Conservation (phyloP, 306 rosid genomes). For the Lupinus albus region DNA sequence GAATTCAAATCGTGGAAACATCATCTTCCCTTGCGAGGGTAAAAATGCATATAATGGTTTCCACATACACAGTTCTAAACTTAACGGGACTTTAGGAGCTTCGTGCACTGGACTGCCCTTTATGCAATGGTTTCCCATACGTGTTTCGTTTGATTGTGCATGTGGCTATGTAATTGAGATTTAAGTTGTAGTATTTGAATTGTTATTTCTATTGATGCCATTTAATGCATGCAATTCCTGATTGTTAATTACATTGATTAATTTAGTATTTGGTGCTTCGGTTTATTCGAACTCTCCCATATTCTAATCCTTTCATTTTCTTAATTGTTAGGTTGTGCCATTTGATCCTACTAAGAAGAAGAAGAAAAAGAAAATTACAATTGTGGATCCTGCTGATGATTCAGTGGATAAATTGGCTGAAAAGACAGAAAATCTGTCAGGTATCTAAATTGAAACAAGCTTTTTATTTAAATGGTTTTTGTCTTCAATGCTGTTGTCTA, state of each 20-base stretch:
- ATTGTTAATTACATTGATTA: no score
- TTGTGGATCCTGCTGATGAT: constrained; percentile 64
- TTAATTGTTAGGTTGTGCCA: constrained; percentile 68
- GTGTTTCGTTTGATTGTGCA: not conserved
- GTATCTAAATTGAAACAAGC: constrained; percentile 41
- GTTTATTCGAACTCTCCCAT: no score
- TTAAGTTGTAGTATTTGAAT: not conserved
- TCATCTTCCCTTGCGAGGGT: no score
- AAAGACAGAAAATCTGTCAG: constrained; percentile 79
- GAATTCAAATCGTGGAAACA: no score
- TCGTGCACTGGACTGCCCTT: no score
- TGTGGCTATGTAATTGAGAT: not conserved
- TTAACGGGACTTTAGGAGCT: no score
- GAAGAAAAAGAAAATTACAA: constrained; percentile 64
- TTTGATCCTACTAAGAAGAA: constrained; percentile 95
- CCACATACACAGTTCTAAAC: no score
- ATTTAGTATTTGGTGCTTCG: no score
- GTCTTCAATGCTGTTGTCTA: constrained; percentile 10
- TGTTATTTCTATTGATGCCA: constrained; percentile 5
- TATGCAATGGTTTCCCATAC: not conserved
- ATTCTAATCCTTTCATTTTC: constrained; percentile 10
- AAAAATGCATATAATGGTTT: no score
- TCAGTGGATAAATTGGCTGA: constrained; percentile 76
- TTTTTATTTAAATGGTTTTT: not conserved
- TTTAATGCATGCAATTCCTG: not conserved